Evolutionary conservation across 345 rosid species (phyloP).

Genomic region (Hibiscus tridactylites): DNA sequence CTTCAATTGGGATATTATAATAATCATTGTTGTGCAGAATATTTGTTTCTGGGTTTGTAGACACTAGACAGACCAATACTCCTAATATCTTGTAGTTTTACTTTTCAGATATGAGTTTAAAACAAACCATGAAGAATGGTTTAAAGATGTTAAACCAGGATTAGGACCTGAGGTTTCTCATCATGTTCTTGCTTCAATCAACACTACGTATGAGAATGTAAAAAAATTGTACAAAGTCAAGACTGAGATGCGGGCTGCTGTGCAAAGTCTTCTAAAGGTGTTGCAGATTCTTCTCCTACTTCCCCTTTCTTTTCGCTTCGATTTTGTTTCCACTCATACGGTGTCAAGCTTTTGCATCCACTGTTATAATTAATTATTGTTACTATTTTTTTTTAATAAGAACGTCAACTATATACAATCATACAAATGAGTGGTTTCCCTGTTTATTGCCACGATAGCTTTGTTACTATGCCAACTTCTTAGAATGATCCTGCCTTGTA

Average conservation of each 20-base stretch:
- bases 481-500: neutral
- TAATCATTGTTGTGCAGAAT: neutral
- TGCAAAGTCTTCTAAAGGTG: conserved; percentile 79
- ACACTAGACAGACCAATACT: no score
- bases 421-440: neutral
- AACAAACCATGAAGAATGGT: conserved; percentile 87
- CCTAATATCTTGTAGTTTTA: neutral
- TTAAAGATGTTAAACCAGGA: conserved; percentile 61
- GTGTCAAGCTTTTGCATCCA: neutral
- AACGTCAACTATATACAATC: neutral
- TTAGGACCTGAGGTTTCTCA: conserved; percentile 51
- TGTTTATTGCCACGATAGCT: neutral
- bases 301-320: conserved; percentile 2
- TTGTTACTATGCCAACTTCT: neutral
- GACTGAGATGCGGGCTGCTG: conserved; percentile 64
- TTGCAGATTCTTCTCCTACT: neutral
- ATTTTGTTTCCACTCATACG: neutral
- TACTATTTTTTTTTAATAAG: neutral
- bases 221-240: conserved; percentile 62
- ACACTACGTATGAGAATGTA: conserved; percentile 39
- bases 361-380: neutral
- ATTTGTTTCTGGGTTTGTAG: neutral
- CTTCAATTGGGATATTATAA: neutral
- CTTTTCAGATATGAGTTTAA: conserved; percentile 71
- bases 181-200: conserved; percentile 47